These are phyloP conservation scores for Thelephora terrestris DNA, from an alignment of 1,284 basidiomycete species.

Conservation along the genomic window DNA sequence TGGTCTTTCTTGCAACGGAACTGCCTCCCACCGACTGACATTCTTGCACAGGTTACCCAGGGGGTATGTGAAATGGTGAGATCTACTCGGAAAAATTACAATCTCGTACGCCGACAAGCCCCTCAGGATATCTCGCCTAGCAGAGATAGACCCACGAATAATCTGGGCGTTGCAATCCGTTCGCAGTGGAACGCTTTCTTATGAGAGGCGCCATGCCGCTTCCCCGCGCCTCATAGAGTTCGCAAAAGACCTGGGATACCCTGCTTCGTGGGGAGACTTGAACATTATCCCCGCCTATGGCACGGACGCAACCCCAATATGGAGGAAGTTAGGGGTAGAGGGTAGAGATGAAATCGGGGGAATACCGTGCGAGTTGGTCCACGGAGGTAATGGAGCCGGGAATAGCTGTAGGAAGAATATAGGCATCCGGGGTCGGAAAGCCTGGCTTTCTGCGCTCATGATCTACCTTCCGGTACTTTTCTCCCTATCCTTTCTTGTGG, in stretches of 20 bases:
- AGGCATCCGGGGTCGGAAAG: constrained; percentile 37
- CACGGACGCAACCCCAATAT: constrained; percentile 38
- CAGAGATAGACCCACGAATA: constrained; percentile 53
- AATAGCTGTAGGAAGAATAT: constrained; percentile 53
- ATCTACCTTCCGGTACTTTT: constrained; percentile 55
- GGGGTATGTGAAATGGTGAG: constrained; percentile 61
- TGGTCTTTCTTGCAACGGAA: not conserved
- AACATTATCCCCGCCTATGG: constrained; percentile 48
- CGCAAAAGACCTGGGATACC: constrained; percentile 45
- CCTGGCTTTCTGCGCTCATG: constrained; percentile 48
- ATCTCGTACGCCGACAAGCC: not conserved
- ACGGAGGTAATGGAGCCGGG: constrained; percentile 38
- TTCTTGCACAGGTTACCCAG: constrained; percentile 41
- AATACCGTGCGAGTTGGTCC: constrained; percentile 63
- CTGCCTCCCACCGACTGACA: not conserved
- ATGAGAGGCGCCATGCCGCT: constrained; percentile 30
- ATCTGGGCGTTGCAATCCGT: constrained; percentile 42
- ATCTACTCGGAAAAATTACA: not conserved
- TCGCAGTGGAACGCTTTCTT: constrained; percentile 47
- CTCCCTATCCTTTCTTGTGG: constrained; percentile 8
- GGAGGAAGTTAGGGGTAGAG: constrained; percentile 44
- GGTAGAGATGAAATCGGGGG: constrained; percentile 48
- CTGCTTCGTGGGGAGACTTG: constrained; percentile 54
- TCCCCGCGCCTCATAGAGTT: constrained; percentile 31
- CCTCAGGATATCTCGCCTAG: constrained; percentile 53